Base-by-base conservation (phyloP, 495 filamentous ascomycete species). In the Hyaloscypha bicolor region DNA sequence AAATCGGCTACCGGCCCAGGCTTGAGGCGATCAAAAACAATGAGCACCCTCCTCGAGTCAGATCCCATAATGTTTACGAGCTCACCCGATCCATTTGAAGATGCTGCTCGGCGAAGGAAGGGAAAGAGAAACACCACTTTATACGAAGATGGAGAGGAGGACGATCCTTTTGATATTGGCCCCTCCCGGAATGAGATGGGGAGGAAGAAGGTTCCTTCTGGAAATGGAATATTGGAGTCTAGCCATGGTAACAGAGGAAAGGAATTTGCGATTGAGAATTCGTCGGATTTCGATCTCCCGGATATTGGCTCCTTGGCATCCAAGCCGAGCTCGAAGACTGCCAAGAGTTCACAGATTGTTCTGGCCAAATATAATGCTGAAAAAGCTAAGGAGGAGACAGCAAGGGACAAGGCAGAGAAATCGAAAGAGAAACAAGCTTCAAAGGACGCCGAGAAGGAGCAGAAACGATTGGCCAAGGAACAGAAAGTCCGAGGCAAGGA, bases 401-500 rank as follows among this genome's bases (percentile, higher is more conserved):
- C 74, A 11, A 32, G 60, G 55, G 70, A 69, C 9, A 72, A 69
- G 25, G 58, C 48, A 1, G 79, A 83, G 22, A 84, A 82, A 53
- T 62, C 62, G 19, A 63, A 64, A 30, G 39, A 14, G n/a, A 71
- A 64, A 52, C 57, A 65, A 60, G 63, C 69, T n/a, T 75, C 69
- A 12, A 79, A 81, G 66, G 87, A 89, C 48, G 86, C 83, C 0
- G 86, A 87, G 39, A 81, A 78, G 72, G 85, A 86, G 52, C 80
- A 77, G 64, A 76, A 87, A 35, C 30, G 62, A 14, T 53, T 65
- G 9, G 81, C 80, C 19, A 82, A 76, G 73, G 85, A 87, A 48
- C 80, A 79, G 62, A 76, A 87, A 77, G 85, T 82, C 2, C 79
- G 77, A 55, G 86, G 91, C 71, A 94, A 90, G 73, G 84, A 89